Conservation (phyloP, 2,329 filamentous ascomycete genomes). For the Stagonosporopsis tanaceti region DNA sequence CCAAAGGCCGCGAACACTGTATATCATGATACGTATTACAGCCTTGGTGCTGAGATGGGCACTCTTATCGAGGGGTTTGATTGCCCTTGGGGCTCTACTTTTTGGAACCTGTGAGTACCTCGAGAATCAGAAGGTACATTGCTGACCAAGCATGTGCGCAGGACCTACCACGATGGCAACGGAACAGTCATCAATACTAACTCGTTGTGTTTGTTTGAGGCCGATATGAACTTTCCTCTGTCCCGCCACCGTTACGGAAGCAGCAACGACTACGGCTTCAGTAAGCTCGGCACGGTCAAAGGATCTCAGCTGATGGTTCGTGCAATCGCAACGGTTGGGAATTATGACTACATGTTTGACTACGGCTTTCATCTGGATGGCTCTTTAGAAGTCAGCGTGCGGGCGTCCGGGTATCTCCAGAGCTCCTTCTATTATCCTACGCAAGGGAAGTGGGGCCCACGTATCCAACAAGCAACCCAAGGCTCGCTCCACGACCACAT, state of each 20-base stretch:
- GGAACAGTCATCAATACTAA: conserved; percentile 57
- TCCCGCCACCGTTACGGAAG: conserved; percentile 41
- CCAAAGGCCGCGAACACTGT: conserved; percentile 55
- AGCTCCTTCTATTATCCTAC: conserved; percentile 43
- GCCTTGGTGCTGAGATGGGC: conserved; percentile 55
- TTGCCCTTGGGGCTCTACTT: conserved; percentile 61
- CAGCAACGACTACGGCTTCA: conserved; percentile 35
- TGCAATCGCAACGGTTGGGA: conserved; percentile 54
- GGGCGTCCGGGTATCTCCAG: conserved; percentile 45
- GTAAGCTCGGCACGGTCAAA: conserved; percentile 40
- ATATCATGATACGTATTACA: conserved; percentile 60
- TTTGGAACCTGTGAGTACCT: conserved; percentile 51
- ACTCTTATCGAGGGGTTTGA: conserved; percentile 59
- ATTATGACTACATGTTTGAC: conserved; percentile 53
- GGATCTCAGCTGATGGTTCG: conserved; percentile 47
- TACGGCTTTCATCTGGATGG: conserved; percentile 42
- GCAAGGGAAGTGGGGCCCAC: conserved; percentile 48
- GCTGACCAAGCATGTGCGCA: background rate
- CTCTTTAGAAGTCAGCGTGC: conserved; percentile 47
- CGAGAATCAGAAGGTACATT: background rate
- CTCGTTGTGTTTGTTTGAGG: conserved; percentile 58
- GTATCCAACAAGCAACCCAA: conserved; percentile 49
- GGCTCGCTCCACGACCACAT: conserved; percentile 48
- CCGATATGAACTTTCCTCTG: conserved; percentile 42
- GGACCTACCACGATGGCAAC: conserved; percentile 54